These are phyloP conservation scores for Daldinia grandis DNA, from an alignment of 495 filamentous ascomycete species.

Conservation along the genomic window DNA sequence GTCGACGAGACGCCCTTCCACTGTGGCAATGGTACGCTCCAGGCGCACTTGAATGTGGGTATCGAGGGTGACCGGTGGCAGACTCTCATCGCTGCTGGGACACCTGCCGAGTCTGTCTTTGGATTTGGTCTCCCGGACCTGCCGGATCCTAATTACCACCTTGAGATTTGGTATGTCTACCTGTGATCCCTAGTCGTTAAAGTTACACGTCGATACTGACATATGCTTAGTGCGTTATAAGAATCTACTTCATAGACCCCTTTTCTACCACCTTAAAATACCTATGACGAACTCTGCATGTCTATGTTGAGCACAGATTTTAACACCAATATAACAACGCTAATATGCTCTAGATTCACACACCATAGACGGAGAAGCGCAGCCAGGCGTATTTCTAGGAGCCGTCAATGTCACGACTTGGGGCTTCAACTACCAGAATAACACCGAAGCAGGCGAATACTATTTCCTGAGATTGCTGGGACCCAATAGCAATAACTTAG, in stretches of 20 bases:
- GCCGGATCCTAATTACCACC: constrained; percentile 39
- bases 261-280: neutral
- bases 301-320: neutral
- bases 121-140: constrained; percentile 36
- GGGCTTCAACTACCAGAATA: constrained; percentile 43
- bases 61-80: constrained; percentile 31
- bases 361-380: constrained; percentile 22
- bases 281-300: neutral
- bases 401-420: constrained; percentile 39
- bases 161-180: constrained; percentile 28
- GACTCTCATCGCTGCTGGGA: constrained; percentile 34
- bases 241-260: neutral
- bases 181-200: neutral
- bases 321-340: neutral
- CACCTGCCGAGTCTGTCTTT: constrained; percentile 39
- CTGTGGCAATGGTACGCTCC: constrained; percentile 26
- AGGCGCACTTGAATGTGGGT: constrained; percentile 32
- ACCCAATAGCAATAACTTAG: constrained; percentile 30
- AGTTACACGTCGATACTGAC: neutral
- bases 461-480: constrained; percentile 34
- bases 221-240: constrained; percentile 10
- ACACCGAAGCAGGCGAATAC: constrained; percentile 37
- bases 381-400: constrained; percentile 29
- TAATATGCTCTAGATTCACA: constrained; percentile 24
- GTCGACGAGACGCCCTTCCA: constrained; percentile 16